Base-by-base conservation (phyloP, 768 basidiomycete species). In the Daedaleopsis nitida region DNA sequence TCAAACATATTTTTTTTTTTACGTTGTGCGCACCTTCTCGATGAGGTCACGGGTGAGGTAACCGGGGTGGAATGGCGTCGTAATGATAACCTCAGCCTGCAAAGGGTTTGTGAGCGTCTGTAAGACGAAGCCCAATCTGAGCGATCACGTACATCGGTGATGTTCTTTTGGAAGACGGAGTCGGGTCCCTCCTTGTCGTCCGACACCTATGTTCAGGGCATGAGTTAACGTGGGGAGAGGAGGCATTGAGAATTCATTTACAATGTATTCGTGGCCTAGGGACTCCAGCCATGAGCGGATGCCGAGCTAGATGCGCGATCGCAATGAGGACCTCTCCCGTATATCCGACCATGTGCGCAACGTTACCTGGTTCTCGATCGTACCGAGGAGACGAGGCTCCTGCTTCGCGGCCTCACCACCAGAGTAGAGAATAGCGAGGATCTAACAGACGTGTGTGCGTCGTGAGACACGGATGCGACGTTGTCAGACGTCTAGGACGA, bases 11-110 rank as follows among this genome's bases (percentile, higher is more conserved):
- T 0, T 13, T 13, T 34, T 1, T 13, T 0, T 13, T 13, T 6
- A 35, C 16, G 24, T n/a, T 13, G 27, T 11, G 21, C 59, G 11
- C 7, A 61, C 60, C 81, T 89, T 90, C 54, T 85, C 80, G 62
- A 92, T 69, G 57, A 92, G 78, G 0, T 90, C 89, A 39, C 78
- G 81, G 1, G 91, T 93, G 61, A 93, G 82, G 73, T 92, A 93
- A 65, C 87, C 91, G 58, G 91, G 91, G 73, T 93, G 91, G 86
- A 93, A 92, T 5, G 91, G 90, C 5, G 91, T 92, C 2, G 91
- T 91, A 72, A 91, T 92, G 69, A 91, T 73, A 59, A 92, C 83
- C 72, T 92, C 91, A 49, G 88, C 87, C 88, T 91, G 34, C 27
- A 51, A 50, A 44, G 55, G 13, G 12, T 13, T 32, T 13, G 14